phyloP scores from a whole-genome alignment of 1,284 basidiomycete genomes.

The Microbotryomycetes sp. region DNA sequence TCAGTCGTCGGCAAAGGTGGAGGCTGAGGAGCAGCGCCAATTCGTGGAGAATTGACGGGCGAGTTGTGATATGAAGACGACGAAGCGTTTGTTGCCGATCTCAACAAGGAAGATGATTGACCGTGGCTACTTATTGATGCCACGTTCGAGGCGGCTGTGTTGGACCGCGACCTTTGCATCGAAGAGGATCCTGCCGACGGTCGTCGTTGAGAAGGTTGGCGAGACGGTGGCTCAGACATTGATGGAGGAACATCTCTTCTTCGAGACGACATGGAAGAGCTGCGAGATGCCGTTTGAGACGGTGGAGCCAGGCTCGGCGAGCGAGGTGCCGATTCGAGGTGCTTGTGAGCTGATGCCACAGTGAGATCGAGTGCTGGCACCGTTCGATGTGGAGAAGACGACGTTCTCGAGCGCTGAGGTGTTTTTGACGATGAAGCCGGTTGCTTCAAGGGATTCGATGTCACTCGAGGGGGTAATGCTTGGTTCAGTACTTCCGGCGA shows the following conservation, averaged over 20 bases:
- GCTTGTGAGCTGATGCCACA: not conserved
- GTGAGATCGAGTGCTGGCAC: not conserved
- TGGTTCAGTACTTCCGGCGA: conserved; percentile 4
- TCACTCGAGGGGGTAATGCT: too few relatives aligned
- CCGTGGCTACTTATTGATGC: not conserved
- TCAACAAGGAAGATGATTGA: not conserved
- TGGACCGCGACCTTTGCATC: not conserved
- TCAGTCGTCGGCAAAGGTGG: not conserved
- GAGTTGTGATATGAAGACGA: too few relatives aligned
- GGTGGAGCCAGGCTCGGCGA: not conserved
- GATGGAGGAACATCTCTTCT: not conserved
- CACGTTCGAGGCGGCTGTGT: not conserved
- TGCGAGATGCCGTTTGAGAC: not conserved
- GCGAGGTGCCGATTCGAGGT: not conserved
- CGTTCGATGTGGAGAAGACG: not conserved
- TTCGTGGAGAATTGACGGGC: not conserved
- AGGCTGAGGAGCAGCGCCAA: not conserved
- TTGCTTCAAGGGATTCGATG: too few relatives aligned
- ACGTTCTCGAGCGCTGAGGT: not conserved
- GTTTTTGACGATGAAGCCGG: not conserved
- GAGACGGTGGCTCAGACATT: not conserved
- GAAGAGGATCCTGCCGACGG: not conserved
- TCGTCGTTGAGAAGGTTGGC: not conserved
- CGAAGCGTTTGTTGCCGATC: not conserved
- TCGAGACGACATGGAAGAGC: not conserved